Base-by-base conservation (phyloP, 164 flowering plant species). In the Aristolochia fimbriata region DNA sequence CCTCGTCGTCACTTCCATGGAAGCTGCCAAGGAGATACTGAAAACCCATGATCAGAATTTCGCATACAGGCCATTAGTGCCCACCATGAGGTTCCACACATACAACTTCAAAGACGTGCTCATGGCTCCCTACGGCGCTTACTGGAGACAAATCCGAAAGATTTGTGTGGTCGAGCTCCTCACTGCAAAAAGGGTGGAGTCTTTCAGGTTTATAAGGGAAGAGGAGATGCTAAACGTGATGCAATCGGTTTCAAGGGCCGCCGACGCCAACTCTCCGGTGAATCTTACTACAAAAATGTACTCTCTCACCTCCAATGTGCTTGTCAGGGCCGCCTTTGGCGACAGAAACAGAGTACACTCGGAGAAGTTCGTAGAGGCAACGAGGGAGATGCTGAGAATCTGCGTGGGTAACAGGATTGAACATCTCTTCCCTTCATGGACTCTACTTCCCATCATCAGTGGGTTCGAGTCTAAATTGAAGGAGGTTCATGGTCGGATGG, bases 1-100 rank as follows among this genome's bases (percentile, higher is more conserved):
- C 13, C 27, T 52, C 15, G 27, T 52, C 16, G 21, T 52, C 55
- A 17, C 55, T 1, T 52, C 55, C 0, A 14, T 22, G 15, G 27
- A 52, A 52, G 55, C 16, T 21, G 55, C 55, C 10, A 52, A 22
- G 27, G 55, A 52, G 55, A 52, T 52, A 17, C 7, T 52, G 55
- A 52, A 7, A 22, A 52, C 30, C 30, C 27, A 52, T 22, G 55
- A 52, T 23, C 12, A 9, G 27, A 52, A 52, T 7, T 52, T 52
- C 2, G 13, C 55, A 21, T 15, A 52, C 12, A 21, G 55, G 16
- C 9, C 25, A 21, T 4, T 21, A 22, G 2, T 52, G 15, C 15
- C 25, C 25, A 6, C 30, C 4, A 27, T 27, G 14, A 52, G 6
- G 1, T 9, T 10, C 9, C 12, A 21, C 6, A 52, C 55, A 15